These are phyloP conservation scores for Styphnolobium japonicum DNA, from an alignment of 306 rosid genomes.

Conservation along the genomic window DNA sequence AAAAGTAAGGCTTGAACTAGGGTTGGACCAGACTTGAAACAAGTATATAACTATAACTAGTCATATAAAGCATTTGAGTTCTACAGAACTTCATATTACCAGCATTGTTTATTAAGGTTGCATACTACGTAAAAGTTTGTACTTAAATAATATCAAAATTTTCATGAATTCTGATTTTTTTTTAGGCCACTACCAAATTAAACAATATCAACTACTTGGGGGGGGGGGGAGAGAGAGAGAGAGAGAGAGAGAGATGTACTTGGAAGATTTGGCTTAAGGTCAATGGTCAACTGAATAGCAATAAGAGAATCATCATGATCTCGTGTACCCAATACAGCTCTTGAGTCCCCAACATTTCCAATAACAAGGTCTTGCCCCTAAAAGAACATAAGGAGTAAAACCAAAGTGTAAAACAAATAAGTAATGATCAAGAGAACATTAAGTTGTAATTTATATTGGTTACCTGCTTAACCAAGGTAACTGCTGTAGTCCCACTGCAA, in stretches of 20 bases:
- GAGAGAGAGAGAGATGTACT: conserved; percentile 47
- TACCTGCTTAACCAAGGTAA: conserved; percentile 85
- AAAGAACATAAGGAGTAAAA: conserved; percentile 15
- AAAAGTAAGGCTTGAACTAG: not conserved
- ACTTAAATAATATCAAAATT: too few species aligned
- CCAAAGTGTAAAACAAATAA: not conserved
- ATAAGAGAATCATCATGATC: conserved; percentile 51
- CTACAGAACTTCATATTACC: not conserved
- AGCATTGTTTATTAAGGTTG: not conserved
- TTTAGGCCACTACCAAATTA: too few species aligned
- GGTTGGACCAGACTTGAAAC: not conserved
- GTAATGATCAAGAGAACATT: not conserved
- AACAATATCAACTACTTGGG: too few species aligned
- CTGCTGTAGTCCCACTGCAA: conserved; percentile 94
- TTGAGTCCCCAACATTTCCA: conserved; percentile 61
- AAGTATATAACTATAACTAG: too few species aligned
- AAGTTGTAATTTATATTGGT: conserved; percentile 8
- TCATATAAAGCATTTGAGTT: too few species aligned
- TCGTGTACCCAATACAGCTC: conserved; percentile 83
- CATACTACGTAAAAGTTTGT: not conserved
- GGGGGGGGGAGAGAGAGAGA: not conserved
- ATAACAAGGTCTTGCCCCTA: conserved; percentile 80
- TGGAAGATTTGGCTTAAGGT: conserved; percentile 92
- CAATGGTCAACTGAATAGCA: conserved; percentile 88
- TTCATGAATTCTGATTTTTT: too few species aligned